phyloP scores from a whole-genome alignment of 768 basidiomycete species.

The Lentinus brumalis region DNA sequence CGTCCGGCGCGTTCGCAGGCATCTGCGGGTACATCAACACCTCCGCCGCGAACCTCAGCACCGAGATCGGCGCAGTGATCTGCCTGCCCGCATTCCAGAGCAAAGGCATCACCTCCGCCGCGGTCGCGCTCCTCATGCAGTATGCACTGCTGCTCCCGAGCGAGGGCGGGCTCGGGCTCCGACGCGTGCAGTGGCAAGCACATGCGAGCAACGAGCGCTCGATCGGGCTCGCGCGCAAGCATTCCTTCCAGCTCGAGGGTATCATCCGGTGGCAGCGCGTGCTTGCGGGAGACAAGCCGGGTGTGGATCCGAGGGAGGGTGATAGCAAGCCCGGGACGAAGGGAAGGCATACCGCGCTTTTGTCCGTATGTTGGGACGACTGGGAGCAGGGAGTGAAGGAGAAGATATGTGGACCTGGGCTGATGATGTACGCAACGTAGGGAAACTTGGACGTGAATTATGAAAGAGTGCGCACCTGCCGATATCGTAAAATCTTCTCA shows the following conservation, averaged over 20 bases:
- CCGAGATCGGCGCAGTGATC: constrained; percentile 41
- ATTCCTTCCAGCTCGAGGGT: constrained; percentile 63
- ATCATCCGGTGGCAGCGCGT: constrained; percentile 57
- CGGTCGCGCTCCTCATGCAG: constrained; percentile 42
- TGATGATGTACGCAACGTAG: background rate
- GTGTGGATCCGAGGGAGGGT: constrained; percentile 16
- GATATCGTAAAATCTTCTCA: too few species aligned
- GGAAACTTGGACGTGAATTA: too few species aligned
- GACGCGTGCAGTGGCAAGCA: constrained; percentile 65
- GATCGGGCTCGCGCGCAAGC: constrained; percentile 50
- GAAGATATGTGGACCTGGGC: constrained; percentile 14
- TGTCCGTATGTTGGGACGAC: constrained; percentile 61
- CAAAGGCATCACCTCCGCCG: constrained; percentile 42
- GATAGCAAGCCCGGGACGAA: constrained; percentile 29
- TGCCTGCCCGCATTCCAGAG: constrained; percentile 38
- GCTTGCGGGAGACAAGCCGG: constrained; percentile 36
- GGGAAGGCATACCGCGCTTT: constrained; percentile 48
- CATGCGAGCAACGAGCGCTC: constrained; percentile 50
- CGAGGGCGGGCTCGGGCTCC: constrained; percentile 51
- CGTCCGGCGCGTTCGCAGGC: constrained; percentile 33
- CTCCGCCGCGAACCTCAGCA: constrained; percentile 27
- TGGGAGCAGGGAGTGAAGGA: constrained; percentile 45
- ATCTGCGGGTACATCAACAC: constrained; percentile 39
- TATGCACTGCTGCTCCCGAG: constrained; percentile 40
- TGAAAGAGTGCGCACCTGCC: background rate